Base-by-base conservation (phyloP, 1,139 yeast species). In the Taiozyma sp. region DNA sequence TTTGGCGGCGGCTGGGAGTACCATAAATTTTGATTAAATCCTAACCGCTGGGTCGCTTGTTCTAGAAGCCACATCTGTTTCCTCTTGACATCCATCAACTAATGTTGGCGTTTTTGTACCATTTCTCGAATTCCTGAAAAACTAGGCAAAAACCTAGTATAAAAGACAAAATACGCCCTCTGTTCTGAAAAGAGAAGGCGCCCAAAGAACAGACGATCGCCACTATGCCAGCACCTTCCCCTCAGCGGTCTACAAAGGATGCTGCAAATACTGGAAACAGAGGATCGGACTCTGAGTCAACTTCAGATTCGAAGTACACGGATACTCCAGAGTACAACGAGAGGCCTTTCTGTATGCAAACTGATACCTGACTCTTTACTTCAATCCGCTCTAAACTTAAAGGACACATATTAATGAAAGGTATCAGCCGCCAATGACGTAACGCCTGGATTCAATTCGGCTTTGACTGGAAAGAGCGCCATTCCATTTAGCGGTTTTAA, bases 401-500 rank as follows among this genome's bases (percentile, higher is more conserved):
- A 24, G 26, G 30, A 39, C 19, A 14, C 14, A 8, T 42, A 3
- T 42, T 44, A 34, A 42, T 26, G 2, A 19, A 21, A 13, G 7
- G 19, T 28, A 21, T n/a, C n/a, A 50, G 57, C 57, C 39, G 55
- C 56, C n/a, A 52, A 50, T 37, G 54, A 50, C 21, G 50, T 55
- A 1, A 48, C 49, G 30, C 49, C 41, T 46, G 60, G 56, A 4
- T 57, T 59, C 43, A 60, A 64, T 43, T 70, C 75, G 6, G 66
- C 73, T 4, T 52, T 70, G 47, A 69, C 71, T 30, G 74, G 69
- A 35, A 62, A 64, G 51, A 69, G 72, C 16, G 64, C 67, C 0
- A 66, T 70, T 34, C 79, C 81, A 0, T 68, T 78, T 50, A 79
- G 83, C 61, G 81, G 80, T 0, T 76, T 77, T 55, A 75, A 69